A percentile compares a stretch with the other conserved stretches of the same genome.
These are phyloP conservation scores for Escallonia rubra DNA, from an alignment of 129 eudicot genomes.

Conservation along the genomic window DNA sequence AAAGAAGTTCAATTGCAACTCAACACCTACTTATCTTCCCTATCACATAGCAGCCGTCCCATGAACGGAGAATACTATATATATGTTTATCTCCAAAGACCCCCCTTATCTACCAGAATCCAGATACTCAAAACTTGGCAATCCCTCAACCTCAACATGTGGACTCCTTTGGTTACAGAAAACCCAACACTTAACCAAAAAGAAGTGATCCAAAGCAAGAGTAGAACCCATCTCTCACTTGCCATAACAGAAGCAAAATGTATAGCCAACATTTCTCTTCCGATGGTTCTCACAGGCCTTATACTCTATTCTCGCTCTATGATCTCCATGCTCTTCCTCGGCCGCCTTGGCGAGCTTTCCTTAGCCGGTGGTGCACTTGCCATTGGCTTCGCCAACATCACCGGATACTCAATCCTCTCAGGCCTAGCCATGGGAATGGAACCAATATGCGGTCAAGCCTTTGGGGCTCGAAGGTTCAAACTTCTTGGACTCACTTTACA, in stretches of 20 bases:
- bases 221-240: conserved; percentile 19
- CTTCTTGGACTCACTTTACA: conserved; percentile 46
- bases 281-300: conserved; percentile 45
- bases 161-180: conserved; percentile 19
- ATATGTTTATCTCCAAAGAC: neutral
- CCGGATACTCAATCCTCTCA: conserved; percentile 58
- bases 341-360: conserved; percentile 42
- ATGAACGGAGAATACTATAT: neutral
- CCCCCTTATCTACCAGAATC: neutral
- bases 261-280: conserved; percentile 39
- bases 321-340: conserved; percentile 57
- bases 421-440: conserved; percentile 67
- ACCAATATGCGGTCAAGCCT: conserved; percentile 56
- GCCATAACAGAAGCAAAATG: conserved; percentile 31
- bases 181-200: conserved; percentile 5
- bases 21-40: neutral
- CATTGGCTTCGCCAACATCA: conserved; percentile 49
- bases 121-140: neutral
- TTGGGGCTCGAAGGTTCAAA: conserved; percentile 45
- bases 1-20: too few species aligned
- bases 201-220: neutral
- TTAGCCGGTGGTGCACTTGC: conserved; percentile 58
- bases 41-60: neutral
- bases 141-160: conserved; percentile 1
- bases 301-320: conserved; percentile 54